Evolutionary conservation across 345 rosid species (phyloP).

Genomic region (Corymbia maculata): DNA sequence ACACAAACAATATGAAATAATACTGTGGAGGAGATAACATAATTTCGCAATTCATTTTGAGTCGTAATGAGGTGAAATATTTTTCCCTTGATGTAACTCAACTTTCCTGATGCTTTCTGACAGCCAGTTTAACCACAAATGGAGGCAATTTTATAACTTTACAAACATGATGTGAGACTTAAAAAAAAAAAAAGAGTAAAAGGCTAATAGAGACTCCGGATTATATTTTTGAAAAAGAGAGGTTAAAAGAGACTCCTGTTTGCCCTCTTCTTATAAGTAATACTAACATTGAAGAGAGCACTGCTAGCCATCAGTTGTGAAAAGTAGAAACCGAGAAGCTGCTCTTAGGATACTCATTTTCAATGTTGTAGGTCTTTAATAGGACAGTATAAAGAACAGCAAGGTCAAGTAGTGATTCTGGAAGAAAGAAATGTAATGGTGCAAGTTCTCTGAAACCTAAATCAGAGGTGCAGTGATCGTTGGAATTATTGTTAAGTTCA

Average conservation of each 20-base stretch:
- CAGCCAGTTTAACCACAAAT: not conserved
- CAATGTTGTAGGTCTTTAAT: not conserved
- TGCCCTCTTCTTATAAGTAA: not conserved
- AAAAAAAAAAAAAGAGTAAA: not conserved
- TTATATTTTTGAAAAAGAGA: not conserved
- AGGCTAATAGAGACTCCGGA: not conserved
- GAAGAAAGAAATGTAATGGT: not conserved
- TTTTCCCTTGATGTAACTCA: not conserved
- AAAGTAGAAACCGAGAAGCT: not conserved
- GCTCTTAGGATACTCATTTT: not conserved
- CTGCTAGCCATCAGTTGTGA: not conserved
- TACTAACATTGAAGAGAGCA: not conserved
- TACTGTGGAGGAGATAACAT: not conserved
- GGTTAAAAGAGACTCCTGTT: not conserved
- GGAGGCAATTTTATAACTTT: not conserved
- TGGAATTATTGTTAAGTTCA: not conserved
- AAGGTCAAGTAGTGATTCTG: not conserved
- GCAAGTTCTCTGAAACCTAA: not conserved
- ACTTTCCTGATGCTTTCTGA: not conserved
- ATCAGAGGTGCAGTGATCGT: not conserved
- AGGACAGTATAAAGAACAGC: not conserved
- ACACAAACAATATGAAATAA: not conserved
- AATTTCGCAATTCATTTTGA: not conserved
- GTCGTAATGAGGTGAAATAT: not conserved
- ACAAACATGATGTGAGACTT: not conserved